Evolutionary conservation across 1,284 basidiomycete genomes (phyloP), one percentile per base, ranked within the genome.

Genomic region (Cutaneotrichosporon sp.): DNA sequence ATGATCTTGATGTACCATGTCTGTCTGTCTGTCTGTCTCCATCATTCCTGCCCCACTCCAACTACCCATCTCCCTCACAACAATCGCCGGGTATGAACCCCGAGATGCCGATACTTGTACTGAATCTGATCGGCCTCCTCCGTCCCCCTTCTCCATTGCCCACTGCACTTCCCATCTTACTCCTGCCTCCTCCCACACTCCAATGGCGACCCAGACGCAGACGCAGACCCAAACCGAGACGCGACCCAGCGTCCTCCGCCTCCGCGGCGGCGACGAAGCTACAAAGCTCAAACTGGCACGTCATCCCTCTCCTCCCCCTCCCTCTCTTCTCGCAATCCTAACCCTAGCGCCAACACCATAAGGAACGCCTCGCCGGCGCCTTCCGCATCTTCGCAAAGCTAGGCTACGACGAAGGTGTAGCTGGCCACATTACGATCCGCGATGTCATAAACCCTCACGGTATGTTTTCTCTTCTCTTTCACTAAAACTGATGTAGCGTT

Each of bases 401-500:
- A 26, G 86, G 86, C 3, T 87, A 83, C 69, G 86, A 86, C 61
- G 87, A 88, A 68, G 86, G 86, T 11, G 81, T 84, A n/a, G 84
- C 85, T 6, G 86, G 86, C 0, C 87, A 88, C 73, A 85, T 89
- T 66, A 89, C 87, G 22, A 84, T 87, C 56, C 82, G 86, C 73
- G 86, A 87, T 69, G 81, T 83, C 7, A 81, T 86, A 67, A 80
- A 81, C 55, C 76, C 80, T 22, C 80, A 85, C 51, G 51, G 70
- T 83, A 82, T 50, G 69, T 63, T 5, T 8, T 49, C 63, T 4
- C 40, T 16, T 13, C 14, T 18, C 38, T 13, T 26, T 6, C 10
- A 0, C 36, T 21, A 3, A 3, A 2, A 26, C 26, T 26, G 2
- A 26, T 26, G 13, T 22, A 57, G 56, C 70, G 65, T 86, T 86